phyloP scores from a whole-genome alignment of 305 asterid genomes.

The Fraxinus xanthoxyloides region DNA sequence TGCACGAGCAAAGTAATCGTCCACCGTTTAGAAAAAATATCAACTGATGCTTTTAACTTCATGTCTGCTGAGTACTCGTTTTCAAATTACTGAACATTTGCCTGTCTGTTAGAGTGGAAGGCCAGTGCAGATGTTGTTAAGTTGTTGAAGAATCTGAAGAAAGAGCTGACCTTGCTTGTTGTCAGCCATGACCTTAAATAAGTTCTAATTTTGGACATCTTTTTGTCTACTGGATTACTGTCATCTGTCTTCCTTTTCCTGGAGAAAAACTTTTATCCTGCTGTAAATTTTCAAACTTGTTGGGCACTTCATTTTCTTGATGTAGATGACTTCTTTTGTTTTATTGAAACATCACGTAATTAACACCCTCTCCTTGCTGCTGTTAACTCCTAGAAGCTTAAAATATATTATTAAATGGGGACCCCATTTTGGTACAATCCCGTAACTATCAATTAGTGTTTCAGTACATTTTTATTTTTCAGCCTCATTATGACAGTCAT shows the following conservation, averaged over 20 bases:
- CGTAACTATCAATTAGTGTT: not conserved
- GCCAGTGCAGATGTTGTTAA: constrained; percentile 91
- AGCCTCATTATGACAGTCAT: not conserved
- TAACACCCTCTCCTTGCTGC: not conserved
- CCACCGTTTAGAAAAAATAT: not conserved
- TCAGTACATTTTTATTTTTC: not conserved
- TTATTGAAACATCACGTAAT: not conserved
- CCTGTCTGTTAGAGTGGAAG: constrained; percentile 68
- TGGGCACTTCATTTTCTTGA: constrained; percentile 12
- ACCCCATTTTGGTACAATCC: not conserved
- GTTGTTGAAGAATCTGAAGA: constrained; percentile 70
- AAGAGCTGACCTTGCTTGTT: constrained; percentile 75
- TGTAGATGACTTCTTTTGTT: not conserved
- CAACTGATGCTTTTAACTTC: constrained; percentile 1
- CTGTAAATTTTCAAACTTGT: not conserved
- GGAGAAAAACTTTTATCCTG: not conserved
- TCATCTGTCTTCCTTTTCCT: constrained; percentile 8
- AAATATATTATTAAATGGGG: not conserved
- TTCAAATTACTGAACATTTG: constrained; percentile 12
- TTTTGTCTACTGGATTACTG: constrained; percentile 16
- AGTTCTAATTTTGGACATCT: constrained; percentile 32
- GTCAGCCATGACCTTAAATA: constrained; percentile 95
- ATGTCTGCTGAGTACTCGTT: constrained; percentile 15
- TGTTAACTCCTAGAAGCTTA: not conserved
- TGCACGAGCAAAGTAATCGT: not conserved